A percentile compares a stretch with the other conserved stretches of the same genome.
phyloP scores from a whole-genome alignment of 2,329 filamentous ascomycete species.

The Fusarium sp. region DNA sequence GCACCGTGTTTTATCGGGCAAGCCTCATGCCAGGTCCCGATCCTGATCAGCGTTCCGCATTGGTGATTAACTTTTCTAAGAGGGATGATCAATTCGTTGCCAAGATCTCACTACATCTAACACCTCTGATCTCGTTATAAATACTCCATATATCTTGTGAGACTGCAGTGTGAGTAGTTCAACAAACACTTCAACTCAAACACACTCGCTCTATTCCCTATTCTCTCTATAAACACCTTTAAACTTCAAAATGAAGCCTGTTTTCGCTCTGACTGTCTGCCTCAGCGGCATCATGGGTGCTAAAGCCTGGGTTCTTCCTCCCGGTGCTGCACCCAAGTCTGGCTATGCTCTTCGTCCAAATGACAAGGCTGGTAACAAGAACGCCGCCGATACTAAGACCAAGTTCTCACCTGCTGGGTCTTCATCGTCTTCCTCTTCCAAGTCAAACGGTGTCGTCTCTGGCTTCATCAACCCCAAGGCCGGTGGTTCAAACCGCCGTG shows the following conservation, averaged over 20 bases:
- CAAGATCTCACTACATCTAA: neutral
- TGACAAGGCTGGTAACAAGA: neutral
- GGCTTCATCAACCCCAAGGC: slow-evolving; percentile 5
- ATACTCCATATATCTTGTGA: neutral
- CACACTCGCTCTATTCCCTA: neutral
- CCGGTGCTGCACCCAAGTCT: slow-evolving; percentile 3
- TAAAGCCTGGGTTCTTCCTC: slow-evolving; percentile 5
- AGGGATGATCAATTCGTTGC: neutral
- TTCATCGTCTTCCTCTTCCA: neutral
- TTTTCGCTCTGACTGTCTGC: slow-evolving; percentile 4
- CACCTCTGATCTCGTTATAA: neutral
- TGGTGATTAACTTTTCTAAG: neutral
- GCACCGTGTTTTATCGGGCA: neutral
- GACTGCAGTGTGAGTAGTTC: rapidly evolving
- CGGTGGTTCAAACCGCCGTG: neutral
- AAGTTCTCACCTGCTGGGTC: neutral
- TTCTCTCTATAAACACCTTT: neutral
- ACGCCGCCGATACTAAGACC: neutral
- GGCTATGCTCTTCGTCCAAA: slow-evolving; percentile 5
- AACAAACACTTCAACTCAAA: neutral
- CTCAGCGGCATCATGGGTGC: slow-evolving; percentile 5
- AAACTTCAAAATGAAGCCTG: slow-evolving; percentile 7
- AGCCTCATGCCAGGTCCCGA: slow-evolving; percentile 14
- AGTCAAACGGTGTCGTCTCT: neutral
- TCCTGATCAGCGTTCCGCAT: slow-evolving; percentile 16